Percentiles rank a stretch among this genome's conserved stretches.
Evolutionary conservation across 176 grass and related monocot genomes (phyloP).

Genomic region (Lolium rigidum): DNA sequence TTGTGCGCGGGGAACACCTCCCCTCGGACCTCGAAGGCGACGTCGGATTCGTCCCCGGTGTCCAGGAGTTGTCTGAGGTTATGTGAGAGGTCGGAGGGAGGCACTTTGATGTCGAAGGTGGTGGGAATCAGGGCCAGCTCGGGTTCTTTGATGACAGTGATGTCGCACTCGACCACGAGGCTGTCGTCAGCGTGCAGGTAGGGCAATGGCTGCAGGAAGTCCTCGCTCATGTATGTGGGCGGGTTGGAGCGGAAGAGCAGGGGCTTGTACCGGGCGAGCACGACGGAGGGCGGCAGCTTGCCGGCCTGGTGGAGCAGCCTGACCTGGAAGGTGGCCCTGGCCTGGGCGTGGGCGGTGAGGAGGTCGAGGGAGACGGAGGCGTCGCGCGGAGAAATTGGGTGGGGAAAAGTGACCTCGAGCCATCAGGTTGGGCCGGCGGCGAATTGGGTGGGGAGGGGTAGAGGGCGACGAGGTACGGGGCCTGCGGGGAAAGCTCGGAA

Average conservation of each 20-base stretch:
- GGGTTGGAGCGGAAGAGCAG: not conserved
- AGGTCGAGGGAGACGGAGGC: constrained; percentile 2
- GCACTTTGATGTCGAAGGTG: not conserved
- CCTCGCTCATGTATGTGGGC: not conserved
- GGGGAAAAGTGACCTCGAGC: not conserved
- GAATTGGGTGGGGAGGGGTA: no score
- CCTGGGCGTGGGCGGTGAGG: not conserved
- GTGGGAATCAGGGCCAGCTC: not conserved
- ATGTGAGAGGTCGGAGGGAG: not conserved
- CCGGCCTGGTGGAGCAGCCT: not conserved
- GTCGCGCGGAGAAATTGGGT: not conserved
- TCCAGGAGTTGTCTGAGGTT: no score
- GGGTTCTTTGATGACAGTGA: not conserved
- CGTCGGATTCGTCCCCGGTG: no score
- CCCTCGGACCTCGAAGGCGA: no score
- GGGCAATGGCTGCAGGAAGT: not conserved
- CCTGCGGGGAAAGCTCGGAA: no score
- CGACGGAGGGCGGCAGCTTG: not conserved
- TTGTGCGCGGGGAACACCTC: no score
- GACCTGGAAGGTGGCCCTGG: not conserved
- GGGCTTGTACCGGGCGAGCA: not conserved
- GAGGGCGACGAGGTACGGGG: no score
- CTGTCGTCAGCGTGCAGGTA: not conserved
- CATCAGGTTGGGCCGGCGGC: not conserved
- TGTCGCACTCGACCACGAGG: not conserved